Conservation (phyloP, 305 asterid species). For the Fraxinus angustifolia region DNA sequence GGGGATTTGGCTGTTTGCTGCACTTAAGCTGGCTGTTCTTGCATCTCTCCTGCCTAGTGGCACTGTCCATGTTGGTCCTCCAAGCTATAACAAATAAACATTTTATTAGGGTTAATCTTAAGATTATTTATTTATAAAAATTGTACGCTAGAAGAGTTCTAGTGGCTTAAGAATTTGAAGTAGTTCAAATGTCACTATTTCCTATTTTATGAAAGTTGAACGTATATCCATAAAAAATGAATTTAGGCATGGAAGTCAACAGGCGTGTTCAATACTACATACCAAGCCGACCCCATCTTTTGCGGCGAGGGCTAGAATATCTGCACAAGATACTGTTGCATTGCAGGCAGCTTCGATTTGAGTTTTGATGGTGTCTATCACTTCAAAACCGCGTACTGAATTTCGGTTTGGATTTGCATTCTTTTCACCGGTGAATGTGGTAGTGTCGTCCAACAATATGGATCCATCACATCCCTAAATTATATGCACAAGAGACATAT, state of each 20-base stretch:
- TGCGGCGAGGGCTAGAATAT: conserved; percentile 48
- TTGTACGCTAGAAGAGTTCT: not conserved
- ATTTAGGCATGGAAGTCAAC: not conserved
- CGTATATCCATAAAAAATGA: not conserved
- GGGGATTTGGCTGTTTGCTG: conserved; percentile 37
- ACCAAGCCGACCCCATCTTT: conserved; percentile 36
- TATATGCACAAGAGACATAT: not conserved
- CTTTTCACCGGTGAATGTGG: conserved; percentile 47
- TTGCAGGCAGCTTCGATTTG: conserved; percentile 47
- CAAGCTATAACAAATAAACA: conserved; percentile 3
- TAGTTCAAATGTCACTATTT: not conserved
- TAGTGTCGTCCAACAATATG: conserved; percentile 38
- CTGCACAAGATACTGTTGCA: conserved; percentile 44
- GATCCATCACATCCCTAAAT: conserved; percentile 51
- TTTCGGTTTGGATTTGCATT: conserved; percentile 43
- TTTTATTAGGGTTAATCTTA: not conserved
- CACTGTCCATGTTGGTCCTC: conserved; percentile 42
- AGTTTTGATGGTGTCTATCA: conserved; percentile 45
- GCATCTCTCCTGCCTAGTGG: conserved; percentile 47
- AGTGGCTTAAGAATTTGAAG: not conserved
- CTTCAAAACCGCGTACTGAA: conserved; percentile 39
- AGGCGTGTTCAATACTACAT: not conserved
- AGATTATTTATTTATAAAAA: not conserved
- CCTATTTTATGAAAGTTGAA: not conserved
- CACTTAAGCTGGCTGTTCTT: conserved; percentile 38